These are phyloP conservation scores for Aspergillus neotritici DNA, from an alignment of 2,329 filamentous ascomycete species.

Conservation along the genomic window DNA sequence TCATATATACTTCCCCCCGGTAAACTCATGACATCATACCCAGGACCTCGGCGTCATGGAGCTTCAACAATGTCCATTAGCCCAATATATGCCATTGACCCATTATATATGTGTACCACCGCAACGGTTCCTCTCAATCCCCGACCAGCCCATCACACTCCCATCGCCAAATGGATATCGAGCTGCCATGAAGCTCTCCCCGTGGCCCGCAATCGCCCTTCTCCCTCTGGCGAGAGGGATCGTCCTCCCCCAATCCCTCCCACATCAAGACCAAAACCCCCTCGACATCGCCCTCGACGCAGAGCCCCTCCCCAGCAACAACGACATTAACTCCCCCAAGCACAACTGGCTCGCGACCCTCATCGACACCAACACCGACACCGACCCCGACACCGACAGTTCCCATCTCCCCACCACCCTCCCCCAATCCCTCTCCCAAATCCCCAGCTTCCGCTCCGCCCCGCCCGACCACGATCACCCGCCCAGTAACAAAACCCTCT, in stretches of 20 bases:
- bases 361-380: slow-evolving; percentile 5
- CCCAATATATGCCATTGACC: background rate
- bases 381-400: slow-evolving; percentile 7
- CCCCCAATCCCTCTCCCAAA: slow-evolving; percentile 1
- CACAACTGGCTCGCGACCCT: background rate
- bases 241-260: background rate
- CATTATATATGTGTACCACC: background rate
- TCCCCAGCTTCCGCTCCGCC: background rate
- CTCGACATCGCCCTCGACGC: slow-evolving; percentile 9
- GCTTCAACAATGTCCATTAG: background rate
- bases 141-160: too few relatives aligned
- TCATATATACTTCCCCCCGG: too few relatives aligned
- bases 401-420: slow-evolving; percentile 3
- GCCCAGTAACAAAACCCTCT: slow-evolving; percentile 64
- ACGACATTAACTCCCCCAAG: background rate
- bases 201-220: background rate
- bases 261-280: background rate
- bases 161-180: background rate
- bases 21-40: too few relatives aligned
- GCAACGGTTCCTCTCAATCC: background rate
- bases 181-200: background rate
- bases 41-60: too few relatives aligned
- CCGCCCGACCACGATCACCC: slow-evolving; percentile 25
- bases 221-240: background rate
- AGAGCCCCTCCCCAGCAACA: background rate